These are phyloP conservation scores for Naganishia liquefaciens DNA, from an alignment of 1,284 basidiomycete species.

Conservation along the genomic window DNA sequence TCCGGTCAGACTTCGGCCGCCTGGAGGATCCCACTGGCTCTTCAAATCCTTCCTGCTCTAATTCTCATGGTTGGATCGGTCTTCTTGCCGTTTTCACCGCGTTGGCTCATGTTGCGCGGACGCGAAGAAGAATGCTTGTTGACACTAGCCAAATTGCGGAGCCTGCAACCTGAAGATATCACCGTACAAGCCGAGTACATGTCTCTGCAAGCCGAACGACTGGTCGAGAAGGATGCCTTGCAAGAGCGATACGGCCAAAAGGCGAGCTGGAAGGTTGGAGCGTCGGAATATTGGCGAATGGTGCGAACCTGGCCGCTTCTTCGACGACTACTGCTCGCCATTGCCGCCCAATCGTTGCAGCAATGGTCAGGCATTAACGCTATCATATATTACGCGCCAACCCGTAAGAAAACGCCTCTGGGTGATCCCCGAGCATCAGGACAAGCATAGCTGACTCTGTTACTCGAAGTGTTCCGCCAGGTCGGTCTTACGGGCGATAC, in stretches of 20 bases:
- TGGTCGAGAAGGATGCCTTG: conserved; percentile 67
- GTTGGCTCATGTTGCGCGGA: conserved; percentile 65
- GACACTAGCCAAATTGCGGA: conserved; percentile 66
- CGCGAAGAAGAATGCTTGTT: conserved; percentile 70
- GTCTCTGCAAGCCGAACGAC: conserved; percentile 75
- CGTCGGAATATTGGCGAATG: conserved; percentile 50
- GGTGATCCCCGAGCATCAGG: background rate
- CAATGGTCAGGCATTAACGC: conserved; percentile 52
- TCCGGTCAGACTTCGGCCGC: conserved; percentile 59
- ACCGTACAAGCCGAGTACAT: conserved; percentile 76
- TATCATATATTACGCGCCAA: conserved; percentile 44
- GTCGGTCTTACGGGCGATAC: conserved; percentile 54
- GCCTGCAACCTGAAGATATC: conserved; percentile 62
- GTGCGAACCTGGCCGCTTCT: conserved; percentile 48
- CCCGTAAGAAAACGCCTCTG: conserved; percentile 3
- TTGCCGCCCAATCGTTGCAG: conserved; percentile 49
- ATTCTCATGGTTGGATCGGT: conserved; percentile 59
- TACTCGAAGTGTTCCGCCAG: conserved; percentile 30
- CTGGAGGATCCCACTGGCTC: conserved; percentile 73
- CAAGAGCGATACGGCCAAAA: conserved; percentile 51
- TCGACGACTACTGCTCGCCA: conserved; percentile 49
- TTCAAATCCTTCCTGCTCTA: conserved; percentile 73
- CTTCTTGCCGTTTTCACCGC: conserved; percentile 60
- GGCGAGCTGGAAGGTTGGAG: conserved; percentile 42
- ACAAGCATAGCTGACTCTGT: background rate